Evolutionary conservation across 2,329 filamentous ascomycete genomes (phyloP), one percentile per base, ranked within the genome.

Genomic region (Aureobasidium sp.): DNA sequence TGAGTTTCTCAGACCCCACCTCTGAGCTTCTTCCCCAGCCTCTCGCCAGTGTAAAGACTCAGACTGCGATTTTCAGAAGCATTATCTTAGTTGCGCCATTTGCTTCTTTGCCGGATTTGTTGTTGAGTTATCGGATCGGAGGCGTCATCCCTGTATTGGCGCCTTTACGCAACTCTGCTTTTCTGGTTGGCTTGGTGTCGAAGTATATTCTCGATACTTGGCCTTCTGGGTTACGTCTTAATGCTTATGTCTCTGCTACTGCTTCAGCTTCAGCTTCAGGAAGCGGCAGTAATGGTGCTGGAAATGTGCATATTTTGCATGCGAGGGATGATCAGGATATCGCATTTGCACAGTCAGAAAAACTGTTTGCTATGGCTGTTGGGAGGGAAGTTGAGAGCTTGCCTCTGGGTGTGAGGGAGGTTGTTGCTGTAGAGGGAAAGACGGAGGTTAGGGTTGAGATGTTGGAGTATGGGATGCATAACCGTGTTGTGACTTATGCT

Each of bases 321-420:
- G 89, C 91, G 16, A 81, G 82, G 59, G 84, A 96, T 69, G 93
- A 97, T 71, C 77, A 78, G 62, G 90, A 96, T 67, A 96, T 97
- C 63, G 86, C 89, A 0, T 93, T 85, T 76, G 81, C 77, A 1
- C 86, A 91, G 69, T 85, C 85, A 47, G 82, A 87, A 66, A 79
- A 78, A 65, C 74, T 90, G 1, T 90, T 89, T 70, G 76, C 76
- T 34, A 79, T 81, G 0, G 83, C 85, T 0, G 82, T 82, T 2
- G 80, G 79, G 58, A 72, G 47, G 72, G 58, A 66, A 71, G 58
- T 63, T 32, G 75, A 69, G 21, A 68, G 68, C 48, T 64, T 60
- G 63, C 64, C 61, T 5, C 55, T 64, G 39, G 64, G 61, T 62
- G 73, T 69, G 30, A 72, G 67, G 67, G 69, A 54, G 63, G 71